Base-by-base conservation (phyloP, 257 asterid genomes). In the Rubia yunnanensis region DNA sequence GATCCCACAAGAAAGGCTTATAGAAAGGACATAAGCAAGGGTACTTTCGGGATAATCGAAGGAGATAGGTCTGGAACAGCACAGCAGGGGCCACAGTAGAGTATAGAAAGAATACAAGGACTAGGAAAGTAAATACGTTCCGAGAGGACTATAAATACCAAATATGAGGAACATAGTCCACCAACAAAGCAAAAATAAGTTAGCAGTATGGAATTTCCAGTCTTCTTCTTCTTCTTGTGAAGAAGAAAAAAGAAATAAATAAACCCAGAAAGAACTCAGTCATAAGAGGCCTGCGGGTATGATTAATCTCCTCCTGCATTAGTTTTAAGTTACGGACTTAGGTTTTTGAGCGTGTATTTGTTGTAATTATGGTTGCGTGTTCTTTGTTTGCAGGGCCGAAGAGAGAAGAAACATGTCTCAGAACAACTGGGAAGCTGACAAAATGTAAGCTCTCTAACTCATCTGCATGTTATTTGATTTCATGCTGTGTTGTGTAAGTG, bases 361-460 rank as follows among this genome's bases (percentile, higher is more conserved):
- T 22, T 57, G 22, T 34, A 48, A 65, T 39, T 32, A 48, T 32
- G 68, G 48, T 11, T 62, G 18, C 1, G 50, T 17, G 49, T 27
- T 54, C 17, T 49, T 66, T 73, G 58, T 52, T 66, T 73, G 50
- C 5, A 15, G 31, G 70, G 70, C 66, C 70, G n/a, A 52, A 44
- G 31, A 62, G 79, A 72, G 81, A 76, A 69, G 78, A 41, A 79
- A 65, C 67, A 89, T 92, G 99, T 80, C 99, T 75, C 99, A 92
- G 70, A 92, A 96, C 64, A 92, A 92, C 83, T 92, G 99, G 99
- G 97, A 92, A 82, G 99, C 99, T 55, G 99, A 92, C 74, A 92
- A 89, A 82, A 92, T 92, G 99, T 87, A 70, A 87, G 85, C 32
- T 75, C 65, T 58, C 49, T 50, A 66, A 11, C 62, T 34, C 55